These are phyloP conservation scores for Neonectria ditissima DNA, from an alignment of 2,329 filamentous ascomycete genomes.

Conservation along the genomic window DNA sequence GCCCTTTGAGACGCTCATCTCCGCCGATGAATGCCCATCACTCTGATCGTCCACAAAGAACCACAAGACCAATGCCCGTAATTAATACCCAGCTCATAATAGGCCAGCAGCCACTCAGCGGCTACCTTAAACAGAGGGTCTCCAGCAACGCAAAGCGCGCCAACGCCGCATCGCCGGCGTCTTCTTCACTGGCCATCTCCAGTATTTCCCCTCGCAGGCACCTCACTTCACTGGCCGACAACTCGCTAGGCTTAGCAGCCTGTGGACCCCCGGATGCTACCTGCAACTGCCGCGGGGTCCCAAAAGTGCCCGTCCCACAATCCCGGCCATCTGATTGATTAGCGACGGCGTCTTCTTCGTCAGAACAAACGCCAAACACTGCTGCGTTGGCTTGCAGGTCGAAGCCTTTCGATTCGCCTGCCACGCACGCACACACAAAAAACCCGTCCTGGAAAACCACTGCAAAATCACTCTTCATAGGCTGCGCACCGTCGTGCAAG, in stretches of 20 bases:
- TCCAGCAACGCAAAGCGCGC: slow-evolving; percentile 6
- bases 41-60: neutral
- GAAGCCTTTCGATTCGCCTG: neutral
- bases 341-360: neutral
- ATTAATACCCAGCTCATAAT: neutral
- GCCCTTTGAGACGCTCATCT: neutral
- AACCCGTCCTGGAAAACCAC: neutral
- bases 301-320: slow-evolving; percentile 22
- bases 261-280: slow-evolving; percentile 18
- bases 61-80: neutral
- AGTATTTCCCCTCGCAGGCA: neutral
- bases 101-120: neutral
- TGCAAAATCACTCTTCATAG: neutral
- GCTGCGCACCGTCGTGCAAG: neutral
- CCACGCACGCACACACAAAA: slow-evolving; percentile 1
- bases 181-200: slow-evolving; percentile 8
- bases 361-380: slow-evolving; percentile 12
- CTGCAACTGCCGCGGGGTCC: slow-evolving; percentile 15
- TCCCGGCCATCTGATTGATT: slow-evolving; percentile 26
- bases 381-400: slow-evolving; percentile 8
- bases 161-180: slow-evolving; percentile 15
- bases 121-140: neutral
- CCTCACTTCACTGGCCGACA: slow-evolving; percentile 14
- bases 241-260: slow-evolving; percentile 1
- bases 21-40: neutral